These are phyloP conservation scores for Cyclotella sp. DNA, from an alignment of 108 stramenopile genomes.

Conservation along the genomic window DNA sequence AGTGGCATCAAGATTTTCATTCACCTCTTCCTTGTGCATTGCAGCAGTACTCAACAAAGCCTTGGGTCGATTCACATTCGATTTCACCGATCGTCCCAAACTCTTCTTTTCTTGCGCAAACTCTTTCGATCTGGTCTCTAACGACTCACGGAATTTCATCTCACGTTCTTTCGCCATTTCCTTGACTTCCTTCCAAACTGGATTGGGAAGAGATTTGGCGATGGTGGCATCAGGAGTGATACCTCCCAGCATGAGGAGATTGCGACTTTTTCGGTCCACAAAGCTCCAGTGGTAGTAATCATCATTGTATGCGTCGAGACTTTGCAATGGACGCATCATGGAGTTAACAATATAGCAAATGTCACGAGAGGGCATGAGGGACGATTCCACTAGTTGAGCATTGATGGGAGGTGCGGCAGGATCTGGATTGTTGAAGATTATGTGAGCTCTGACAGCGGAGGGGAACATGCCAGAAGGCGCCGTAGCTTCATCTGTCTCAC, in stretches of 20 bases:
- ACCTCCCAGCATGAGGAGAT: slow-evolving; percentile 22
- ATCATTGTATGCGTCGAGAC: slow-evolving; percentile 50
- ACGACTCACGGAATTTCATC: slow-evolving; percentile 46
- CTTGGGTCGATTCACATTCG: slow-evolving; percentile 79
- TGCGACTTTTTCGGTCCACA: slow-evolving; percentile 26
- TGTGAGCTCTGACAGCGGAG: slow-evolving; percentile 10
- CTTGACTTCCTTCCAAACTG: slow-evolving; percentile 51
- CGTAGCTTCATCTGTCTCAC: not conserved
- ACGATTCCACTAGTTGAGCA: slow-evolving; percentile 54
- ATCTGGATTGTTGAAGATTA: slow-evolving; percentile 68
- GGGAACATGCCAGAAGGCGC: not conserved
- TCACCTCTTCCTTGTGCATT: slow-evolving; percentile 25
- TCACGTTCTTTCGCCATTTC: slow-evolving; percentile 59
- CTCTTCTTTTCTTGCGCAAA: slow-evolving; percentile 70
- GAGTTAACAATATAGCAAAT: slow-evolving; percentile 76
- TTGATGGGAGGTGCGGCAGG: slow-evolving; percentile 74
- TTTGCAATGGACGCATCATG: slow-evolving; percentile 74
- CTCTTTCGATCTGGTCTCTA: slow-evolving; percentile 65
- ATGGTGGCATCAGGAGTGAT: slow-evolving; percentile 11
- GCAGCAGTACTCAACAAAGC: slow-evolving; percentile 78
- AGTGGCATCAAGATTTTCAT: slow-evolving; percentile 8
- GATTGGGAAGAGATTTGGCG: slow-evolving; percentile 24
- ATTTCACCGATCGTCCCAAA: slow-evolving; percentile 71
- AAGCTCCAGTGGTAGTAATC: slow-evolving; percentile 59
- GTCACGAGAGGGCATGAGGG: slow-evolving; percentile 73